Base-by-base conservation (phyloP, 352 stramenopile genomes). In the Phytopythium aichiense region DNA sequence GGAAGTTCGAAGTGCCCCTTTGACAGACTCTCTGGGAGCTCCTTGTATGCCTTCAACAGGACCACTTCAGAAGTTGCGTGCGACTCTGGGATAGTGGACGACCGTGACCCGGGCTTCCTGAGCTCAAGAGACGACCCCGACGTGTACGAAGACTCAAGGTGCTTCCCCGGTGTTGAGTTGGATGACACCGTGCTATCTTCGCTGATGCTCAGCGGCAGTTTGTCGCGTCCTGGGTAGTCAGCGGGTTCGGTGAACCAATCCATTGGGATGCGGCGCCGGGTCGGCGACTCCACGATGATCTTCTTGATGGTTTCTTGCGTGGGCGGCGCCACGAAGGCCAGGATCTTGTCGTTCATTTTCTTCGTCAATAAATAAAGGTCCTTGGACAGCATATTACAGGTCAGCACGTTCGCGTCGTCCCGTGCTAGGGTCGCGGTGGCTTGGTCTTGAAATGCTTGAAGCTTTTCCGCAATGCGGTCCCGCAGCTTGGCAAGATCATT, bases 271-370 rank as follows among this genome's bases (percentile, higher is more conserved):
- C 77, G 80, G 16, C 81, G 75, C 56, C 85, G 88, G 1, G 77
- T 79, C 11, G 79, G 71, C 7, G 84, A 89, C 45, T 92, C 83
- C 4, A 72, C 64, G 12, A 86, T 74, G 42, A 87, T 77, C 67
- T 91, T 91, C 64, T 94, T 91, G 46, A 92, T 77, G 1, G 82
- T 91, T n/a, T 77, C 77, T 63, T 92, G 82, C 16, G 76, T 72
- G 4, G 80, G 73, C 0, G 79, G 84, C 50, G 82, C 76, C 11
- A 80, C 77, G 42, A 91, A 77, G 35, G 72, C 81, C 35, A 88
- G 69, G 4, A 89, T 74, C 25, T 65, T 79, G 48, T 87, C 77
- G 45, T 86, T 81, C 45, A 92, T 61, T 1, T 66, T 70, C 33
- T 77, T 72, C 2, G 83, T 73, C 54, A 91, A 69, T 56, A 77